phyloP scores from a whole-genome alignment of 2,329 filamentous ascomycete genomes.

The Microdochium bolleyi region DNA sequence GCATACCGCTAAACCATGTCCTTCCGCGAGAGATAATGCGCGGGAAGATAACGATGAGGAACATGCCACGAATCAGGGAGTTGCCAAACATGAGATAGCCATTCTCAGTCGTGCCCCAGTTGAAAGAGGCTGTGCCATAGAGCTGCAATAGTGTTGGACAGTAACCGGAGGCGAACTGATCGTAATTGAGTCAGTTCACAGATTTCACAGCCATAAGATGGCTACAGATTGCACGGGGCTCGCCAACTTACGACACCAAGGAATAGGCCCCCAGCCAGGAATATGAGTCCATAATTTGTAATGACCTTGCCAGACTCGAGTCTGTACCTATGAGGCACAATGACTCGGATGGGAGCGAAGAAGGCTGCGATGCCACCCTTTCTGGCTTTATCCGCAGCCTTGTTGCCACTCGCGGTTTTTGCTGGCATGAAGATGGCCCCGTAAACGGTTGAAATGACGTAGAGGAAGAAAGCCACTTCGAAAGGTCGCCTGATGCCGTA shows the following conservation, averaged over 20 bases:
- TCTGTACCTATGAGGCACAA: constrained; percentile 48
- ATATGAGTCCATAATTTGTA: constrained; percentile 53
- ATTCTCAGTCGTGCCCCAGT: constrained; percentile 47
- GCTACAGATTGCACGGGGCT: not conserved
- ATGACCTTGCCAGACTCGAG: constrained; percentile 38
- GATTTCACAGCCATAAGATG: not conserved
- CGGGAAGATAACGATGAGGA: constrained; percentile 46
- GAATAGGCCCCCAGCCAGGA: constrained; percentile 59
- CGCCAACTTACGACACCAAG: constrained; percentile 45
- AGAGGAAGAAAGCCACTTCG: constrained; percentile 52
- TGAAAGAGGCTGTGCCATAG: constrained; percentile 47
- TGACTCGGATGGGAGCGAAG: constrained; percentile 55
- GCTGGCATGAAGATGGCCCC: constrained; percentile 28
- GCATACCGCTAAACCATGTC: constrained; percentile 19
- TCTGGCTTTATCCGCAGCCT: constrained; percentile 1
- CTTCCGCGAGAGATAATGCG: constrained; percentile 41
- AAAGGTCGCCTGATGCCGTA: constrained; percentile 60
- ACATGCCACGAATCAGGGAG: constrained; percentile 44
- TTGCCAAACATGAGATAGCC: constrained; percentile 49
- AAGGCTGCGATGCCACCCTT: constrained; percentile 39
- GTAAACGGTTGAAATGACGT: constrained; percentile 34
- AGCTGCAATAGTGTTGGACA: constrained; percentile 54
- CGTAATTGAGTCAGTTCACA: not conserved
- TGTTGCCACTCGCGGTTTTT: constrained; percentile 14
- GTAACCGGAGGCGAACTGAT: constrained; percentile 56